A percentile compares a stretch with the other conserved stretches of the same genome.
Evolutionary conservation across 2,329 filamentous ascomycete species (phyloP).

Genomic region (Bipolaris oryzae): DNA sequence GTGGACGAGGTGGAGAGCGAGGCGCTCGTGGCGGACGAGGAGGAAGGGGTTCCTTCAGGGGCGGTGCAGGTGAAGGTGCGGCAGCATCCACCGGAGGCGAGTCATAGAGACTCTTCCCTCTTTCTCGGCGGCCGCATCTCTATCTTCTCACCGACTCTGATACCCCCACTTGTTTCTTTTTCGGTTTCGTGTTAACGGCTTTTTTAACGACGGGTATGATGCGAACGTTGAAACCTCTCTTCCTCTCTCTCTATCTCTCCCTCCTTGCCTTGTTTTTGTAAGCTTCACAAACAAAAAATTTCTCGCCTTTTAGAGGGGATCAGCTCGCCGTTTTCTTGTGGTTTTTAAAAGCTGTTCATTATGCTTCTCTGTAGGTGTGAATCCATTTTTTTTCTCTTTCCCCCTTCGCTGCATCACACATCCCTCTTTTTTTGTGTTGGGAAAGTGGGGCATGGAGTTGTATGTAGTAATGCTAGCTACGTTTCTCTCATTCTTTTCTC

Average conservation of each 20-base stretch:
- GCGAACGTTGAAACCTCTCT: neutral
- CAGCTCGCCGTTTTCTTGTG: neutral
- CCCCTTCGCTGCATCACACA: neutral
- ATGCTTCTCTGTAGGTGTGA: neutral
- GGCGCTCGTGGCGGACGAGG: conserved; percentile 51
- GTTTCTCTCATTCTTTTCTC: neutral
- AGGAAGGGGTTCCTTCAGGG: conserved; percentile 40
- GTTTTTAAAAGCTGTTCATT: neutral
- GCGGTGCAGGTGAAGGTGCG: conserved; percentile 45
- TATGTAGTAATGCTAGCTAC: neutral
- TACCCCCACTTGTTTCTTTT: conserved; percentile 37
- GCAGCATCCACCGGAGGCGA: conserved; percentile 47
- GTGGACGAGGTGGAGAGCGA: conserved; percentile 58
- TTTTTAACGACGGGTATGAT: conserved; percentile 5
- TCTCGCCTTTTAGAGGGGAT: neutral
- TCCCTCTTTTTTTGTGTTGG: neutral
- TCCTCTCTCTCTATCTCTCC: neutral
- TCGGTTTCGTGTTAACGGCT: conserved; percentile 23
- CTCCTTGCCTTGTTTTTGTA: neutral
- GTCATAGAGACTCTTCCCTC: conserved; percentile 34
- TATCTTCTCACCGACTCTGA: conserved; percentile 34
- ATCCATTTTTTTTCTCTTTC: neutral
- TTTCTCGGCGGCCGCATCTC: conserved; percentile 9
- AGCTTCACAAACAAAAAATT: neutral
- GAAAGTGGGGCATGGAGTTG: neutral